A percentile compares a stretch with the other conserved stretches of the same genome.
Conservation (phyloP, 495 filamentous ascomycete genomes). For the Penicillium turbatum region DNA sequence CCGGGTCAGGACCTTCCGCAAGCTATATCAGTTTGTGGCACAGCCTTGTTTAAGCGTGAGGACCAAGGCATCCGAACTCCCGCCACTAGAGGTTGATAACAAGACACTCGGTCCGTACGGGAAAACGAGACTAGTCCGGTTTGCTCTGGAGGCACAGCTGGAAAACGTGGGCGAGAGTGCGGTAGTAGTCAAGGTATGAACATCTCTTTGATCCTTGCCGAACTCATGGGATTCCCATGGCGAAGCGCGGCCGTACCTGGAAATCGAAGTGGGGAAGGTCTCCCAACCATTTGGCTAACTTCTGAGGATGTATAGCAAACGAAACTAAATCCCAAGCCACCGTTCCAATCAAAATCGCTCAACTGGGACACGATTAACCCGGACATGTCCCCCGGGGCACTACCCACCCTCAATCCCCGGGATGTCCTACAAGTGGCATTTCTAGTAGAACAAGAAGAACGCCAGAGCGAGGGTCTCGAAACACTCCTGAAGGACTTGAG, state of each 20-base stretch:
- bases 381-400: constrained; percentile 24
- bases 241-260: background rate
- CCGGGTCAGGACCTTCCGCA: constrained; percentile 81
- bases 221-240: background rate
- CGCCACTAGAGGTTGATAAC: constrained; percentile 40
- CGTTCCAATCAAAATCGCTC: constrained; percentile 53
- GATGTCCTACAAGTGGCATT: constrained; percentile 94
- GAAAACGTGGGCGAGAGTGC: constrained; percentile 73
- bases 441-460: constrained; percentile 64
- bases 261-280: background rate
- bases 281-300: background rate
- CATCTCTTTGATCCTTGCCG: background rate
- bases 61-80: constrained; percentile 72
- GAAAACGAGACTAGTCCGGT: constrained; percentile 43
- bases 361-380: constrained; percentile 51
- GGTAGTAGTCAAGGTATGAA: constrained; percentile 41
- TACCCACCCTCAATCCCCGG: constrained; percentile 71
- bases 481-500: constrained; percentile 46
- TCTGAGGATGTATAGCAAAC: constrained; percentile 38
- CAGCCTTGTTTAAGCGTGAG: constrained; percentile 83
- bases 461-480: constrained; percentile 45
- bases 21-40: constrained; percentile 94
- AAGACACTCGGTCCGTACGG: constrained; percentile 44
- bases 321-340: constrained; percentile 48
- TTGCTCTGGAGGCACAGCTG: constrained; percentile 83